These are phyloP conservation scores for Penicillium atrosanguineum DNA, from an alignment of 495 filamentous ascomycete genomes.

Conservation along the genomic window DNA sequence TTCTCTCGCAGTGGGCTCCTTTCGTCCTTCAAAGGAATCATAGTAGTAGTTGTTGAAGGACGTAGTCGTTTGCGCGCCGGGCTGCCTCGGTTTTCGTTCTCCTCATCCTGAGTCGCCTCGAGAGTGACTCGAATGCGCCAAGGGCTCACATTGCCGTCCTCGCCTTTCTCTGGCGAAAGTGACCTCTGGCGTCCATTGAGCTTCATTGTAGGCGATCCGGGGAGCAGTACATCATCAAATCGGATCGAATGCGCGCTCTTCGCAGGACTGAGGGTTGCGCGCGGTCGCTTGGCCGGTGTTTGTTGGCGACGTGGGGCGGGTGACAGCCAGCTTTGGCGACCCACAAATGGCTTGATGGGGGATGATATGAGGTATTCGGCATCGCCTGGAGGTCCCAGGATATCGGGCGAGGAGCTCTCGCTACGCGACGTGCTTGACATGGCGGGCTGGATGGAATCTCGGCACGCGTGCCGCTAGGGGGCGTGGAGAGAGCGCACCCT, in stretches of 20 bases:
- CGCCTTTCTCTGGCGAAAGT: slow-evolving; percentile 37
- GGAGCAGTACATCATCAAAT: slow-evolving; percentile 47
- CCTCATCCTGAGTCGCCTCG: slow-evolving; percentile 54
- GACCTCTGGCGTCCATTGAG: slow-evolving; percentile 31
- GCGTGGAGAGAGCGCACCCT: slow-evolving; percentile 21
- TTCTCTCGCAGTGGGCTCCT: slow-evolving; percentile 28
- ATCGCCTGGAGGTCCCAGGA: slow-evolving; percentile 46
- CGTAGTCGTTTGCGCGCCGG: slow-evolving; percentile 36
- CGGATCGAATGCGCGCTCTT: slow-evolving; percentile 44
- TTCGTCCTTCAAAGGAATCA: slow-evolving; percentile 53
- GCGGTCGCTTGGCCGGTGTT: slow-evolving; percentile 37
- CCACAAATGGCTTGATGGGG: slow-evolving; percentile 39
- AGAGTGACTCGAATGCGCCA: slow-evolving; percentile 60
- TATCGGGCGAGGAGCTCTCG: slow-evolving; percentile 46
- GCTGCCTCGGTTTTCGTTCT: slow-evolving; percentile 27
- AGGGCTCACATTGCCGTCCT: slow-evolving; percentile 45
- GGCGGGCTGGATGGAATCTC: slow-evolving; percentile 22
- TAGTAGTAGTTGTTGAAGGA: slow-evolving; percentile 47
- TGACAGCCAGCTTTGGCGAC: slow-evolving; percentile 46
- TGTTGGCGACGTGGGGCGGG: slow-evolving; percentile 33
- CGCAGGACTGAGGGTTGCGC: slow-evolving; percentile 37
- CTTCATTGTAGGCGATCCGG: slow-evolving; percentile 39
- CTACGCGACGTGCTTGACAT: slow-evolving; percentile 37
- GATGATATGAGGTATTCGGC: slow-evolving; percentile 46
- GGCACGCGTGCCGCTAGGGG: slow-evolving; percentile 29